A percentile compares a stretch with the other conserved stretches of the same genome.
Conservation (phyloP, 352 stramenopile species). For the Blastocystis sp. region DNA sequence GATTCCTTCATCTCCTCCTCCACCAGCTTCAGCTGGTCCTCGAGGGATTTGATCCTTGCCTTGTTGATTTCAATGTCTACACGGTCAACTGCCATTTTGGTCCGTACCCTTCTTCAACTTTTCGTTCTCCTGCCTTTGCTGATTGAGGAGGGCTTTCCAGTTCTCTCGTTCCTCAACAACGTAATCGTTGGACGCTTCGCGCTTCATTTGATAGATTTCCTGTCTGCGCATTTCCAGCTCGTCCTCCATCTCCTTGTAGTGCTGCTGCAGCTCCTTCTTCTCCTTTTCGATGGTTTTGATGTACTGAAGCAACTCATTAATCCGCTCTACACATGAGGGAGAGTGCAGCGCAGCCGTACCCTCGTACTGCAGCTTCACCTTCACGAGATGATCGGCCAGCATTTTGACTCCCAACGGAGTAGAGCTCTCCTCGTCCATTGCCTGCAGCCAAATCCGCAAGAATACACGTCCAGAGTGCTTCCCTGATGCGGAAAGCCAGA, state of each 20-base stretch:
- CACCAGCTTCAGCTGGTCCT: constrained; percentile 27
- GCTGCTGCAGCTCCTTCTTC: constrained; percentile 18
- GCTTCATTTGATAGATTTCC: constrained; percentile 63
- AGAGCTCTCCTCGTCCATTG: constrained; percentile 31
- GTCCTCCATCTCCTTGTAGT: constrained; percentile 54
- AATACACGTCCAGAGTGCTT: not conserved
- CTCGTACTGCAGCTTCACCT: constrained; percentile 69
- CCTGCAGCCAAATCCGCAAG: not conserved
- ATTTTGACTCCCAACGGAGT: constrained; percentile 68
- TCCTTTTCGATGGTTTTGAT: constrained; percentile 64
- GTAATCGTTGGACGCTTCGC: constrained; percentile 45
- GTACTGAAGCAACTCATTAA: constrained; percentile 53
- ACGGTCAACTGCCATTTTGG: not conserved
- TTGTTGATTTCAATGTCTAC: constrained; percentile 54
- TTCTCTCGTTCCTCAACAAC: constrained; percentile 66
- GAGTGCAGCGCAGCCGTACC: not conserved
- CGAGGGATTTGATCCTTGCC: constrained; percentile 23
- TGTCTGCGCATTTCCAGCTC: constrained; percentile 41
- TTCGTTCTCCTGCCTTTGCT: constrained; percentile 48
- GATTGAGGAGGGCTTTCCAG: constrained; percentile 49
- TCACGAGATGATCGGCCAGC: constrained; percentile 67
- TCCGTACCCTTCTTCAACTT: constrained; percentile 56
- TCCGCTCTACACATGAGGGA: constrained; percentile 38
- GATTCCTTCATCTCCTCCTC: constrained; percentile 2
- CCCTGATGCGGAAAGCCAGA: not conserved